These are phyloP conservation scores for Paracamarosporium sp. DNA, from an alignment of 2,329 filamentous ascomycete genomes.

Conservation along the genomic window DNA sequence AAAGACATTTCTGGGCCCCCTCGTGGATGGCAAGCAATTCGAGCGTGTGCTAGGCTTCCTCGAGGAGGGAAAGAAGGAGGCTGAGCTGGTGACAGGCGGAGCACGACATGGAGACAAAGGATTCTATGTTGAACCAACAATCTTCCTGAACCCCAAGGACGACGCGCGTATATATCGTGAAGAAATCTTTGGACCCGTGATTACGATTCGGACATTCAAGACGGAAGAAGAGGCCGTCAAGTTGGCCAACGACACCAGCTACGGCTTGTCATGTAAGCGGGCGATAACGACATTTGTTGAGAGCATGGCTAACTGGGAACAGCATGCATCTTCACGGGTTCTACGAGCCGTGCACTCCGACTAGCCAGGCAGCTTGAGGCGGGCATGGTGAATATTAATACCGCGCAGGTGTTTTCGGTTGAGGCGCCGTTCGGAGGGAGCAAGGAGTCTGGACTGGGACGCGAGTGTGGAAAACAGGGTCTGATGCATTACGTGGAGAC, in stretches of 20 bases:
- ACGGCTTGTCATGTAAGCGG: conserved; percentile 28
- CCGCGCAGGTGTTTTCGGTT: conserved; percentile 19
- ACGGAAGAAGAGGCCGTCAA: conserved; percentile 41
- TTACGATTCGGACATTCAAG: conserved; percentile 39
- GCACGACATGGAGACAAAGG: conserved; percentile 31
- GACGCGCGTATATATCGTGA: conserved; percentile 30
- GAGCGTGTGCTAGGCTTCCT: conserved; percentile 30
- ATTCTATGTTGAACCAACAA: conserved; percentile 37
- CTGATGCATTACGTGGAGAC: conserved; percentile 39
- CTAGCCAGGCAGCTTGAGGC: conserved; percentile 38
- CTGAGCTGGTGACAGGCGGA: conserved; percentile 35
- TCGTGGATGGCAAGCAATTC: conserved; percentile 38
- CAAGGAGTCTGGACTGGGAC: conserved; percentile 42
- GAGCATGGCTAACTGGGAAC: background rate
- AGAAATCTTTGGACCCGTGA: conserved; percentile 14
- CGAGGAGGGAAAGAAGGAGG: conserved; percentile 33
- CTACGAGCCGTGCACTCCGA: conserved; percentile 33
- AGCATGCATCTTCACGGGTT: conserved; percentile 34
- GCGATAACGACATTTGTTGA: background rate
- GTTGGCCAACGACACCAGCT: conserved; percentile 41
- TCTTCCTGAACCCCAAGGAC: conserved; percentile 38
- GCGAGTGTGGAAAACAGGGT: conserved; percentile 36
- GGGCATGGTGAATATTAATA: conserved; percentile 42
- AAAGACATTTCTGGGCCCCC: conserved; percentile 30
- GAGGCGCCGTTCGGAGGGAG: conserved; percentile 40